Percentiles rank a stretch among this genome's conserved stretches.
These are phyloP conservation scores for Brettanomyces naardenensis DNA, from an alignment of 805 yeast genomes.

Conservation along the genomic window DNA sequence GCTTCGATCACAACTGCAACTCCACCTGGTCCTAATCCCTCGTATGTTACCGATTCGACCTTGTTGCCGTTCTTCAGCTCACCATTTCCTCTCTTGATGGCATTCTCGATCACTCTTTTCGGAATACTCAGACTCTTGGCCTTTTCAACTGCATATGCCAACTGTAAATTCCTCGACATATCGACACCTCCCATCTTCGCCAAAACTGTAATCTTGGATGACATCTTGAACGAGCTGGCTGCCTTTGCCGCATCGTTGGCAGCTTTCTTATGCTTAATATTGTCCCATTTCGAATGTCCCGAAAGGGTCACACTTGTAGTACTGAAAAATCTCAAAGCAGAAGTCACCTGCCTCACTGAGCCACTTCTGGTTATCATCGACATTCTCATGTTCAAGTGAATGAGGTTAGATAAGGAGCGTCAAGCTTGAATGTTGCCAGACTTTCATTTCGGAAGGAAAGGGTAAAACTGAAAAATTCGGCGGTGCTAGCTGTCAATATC, in stretches of 20 bases:
- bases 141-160: conserved; percentile 66
- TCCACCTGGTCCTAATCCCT: conserved; percentile 91
- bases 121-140: conserved; percentile 74
- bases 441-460: too few relatives aligned
- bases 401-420: too few relatives aligned
- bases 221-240: conserved; percentile 58
- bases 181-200: conserved; percentile 72
- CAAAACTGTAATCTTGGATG: conserved; percentile 67
- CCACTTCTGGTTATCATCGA: neutral
- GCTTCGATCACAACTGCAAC: conserved; percentile 82
- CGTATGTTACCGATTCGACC: conserved; percentile 59
- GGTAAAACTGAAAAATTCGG: too few relatives aligned
- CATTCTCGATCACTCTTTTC: conserved; percentile 80
- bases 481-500: too few relatives aligned
- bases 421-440: too few relatives aligned
- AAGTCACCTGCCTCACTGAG: neutral
- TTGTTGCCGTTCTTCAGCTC: conserved; percentile 37
- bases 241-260: conserved; percentile 80
- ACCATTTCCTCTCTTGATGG: conserved; percentile 79
- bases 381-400: too few relatives aligned
- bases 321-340: neutral
- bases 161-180: conserved; percentile 45
- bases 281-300: conserved; percentile 96
- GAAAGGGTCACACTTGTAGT: conserved; percentile 24
- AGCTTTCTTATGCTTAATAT: conserved; percentile 89